Conservation (phyloP, 2,329 filamentous ascomycete genomes). For the Colletotrichum australisinense region DNA sequence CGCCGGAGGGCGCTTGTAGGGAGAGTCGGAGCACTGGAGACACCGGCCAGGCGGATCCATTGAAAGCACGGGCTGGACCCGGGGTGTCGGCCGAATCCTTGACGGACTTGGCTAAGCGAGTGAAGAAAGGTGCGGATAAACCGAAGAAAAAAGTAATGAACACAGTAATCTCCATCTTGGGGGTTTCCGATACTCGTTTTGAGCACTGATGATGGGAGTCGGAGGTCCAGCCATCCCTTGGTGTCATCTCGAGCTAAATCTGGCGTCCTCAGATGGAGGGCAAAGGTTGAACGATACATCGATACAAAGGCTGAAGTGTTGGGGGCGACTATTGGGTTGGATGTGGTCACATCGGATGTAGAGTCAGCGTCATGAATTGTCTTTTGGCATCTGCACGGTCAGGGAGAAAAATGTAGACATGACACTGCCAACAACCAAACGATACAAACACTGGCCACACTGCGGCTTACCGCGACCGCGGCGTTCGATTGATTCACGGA, state of each 20-base stretch:
- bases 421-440: neutral
- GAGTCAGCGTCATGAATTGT: constrained; percentile 3
- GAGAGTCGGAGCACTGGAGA: neutral
- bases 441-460: no score
- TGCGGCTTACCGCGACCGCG: neutral
- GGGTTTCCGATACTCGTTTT: no score
- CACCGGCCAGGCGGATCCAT: neutral
- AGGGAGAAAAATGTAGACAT: neutral
- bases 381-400: neutral
- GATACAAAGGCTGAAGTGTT: no score
- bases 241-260: neutral
- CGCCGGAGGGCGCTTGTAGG: neutral
- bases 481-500: no score
- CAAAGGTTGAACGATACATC: neutral
- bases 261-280: neutral
- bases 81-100: neutral
- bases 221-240: no score
- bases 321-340: neutral
- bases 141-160: no score
- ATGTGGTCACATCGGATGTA: neutral
- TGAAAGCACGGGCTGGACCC: neutral
- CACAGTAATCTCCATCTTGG: neutral
- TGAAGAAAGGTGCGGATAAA: no score
- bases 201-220: no score
- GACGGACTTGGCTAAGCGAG: no score